Evolutionary conservation across 2,329 filamentous ascomycete genomes (phyloP), one percentile per base, ranked within the genome.

Genomic region (Aspergillus pseudotamarii): DNA sequence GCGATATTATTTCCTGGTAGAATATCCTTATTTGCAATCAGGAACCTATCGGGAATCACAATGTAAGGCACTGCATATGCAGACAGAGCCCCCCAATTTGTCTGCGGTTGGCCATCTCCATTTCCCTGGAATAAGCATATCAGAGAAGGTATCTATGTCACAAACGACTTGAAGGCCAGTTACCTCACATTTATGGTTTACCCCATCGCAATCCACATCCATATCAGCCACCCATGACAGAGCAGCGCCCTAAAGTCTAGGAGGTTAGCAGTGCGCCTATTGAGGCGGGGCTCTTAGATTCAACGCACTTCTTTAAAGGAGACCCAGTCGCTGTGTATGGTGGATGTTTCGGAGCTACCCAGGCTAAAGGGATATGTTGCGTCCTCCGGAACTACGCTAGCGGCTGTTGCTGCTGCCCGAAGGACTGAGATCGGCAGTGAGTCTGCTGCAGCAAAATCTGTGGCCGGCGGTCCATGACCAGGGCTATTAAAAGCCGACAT

Each of bases 151-250:
- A 19, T 4, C 14, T 16, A 8, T 16, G 14, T 6, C 5, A 28
- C 21, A n/a, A 11, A 26, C 6, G 23, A 2, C 6, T 16, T 48
- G 12, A 9, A 12, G 30, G 1, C 0, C 9, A 12, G 58, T 11
- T 57, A 73, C 73, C 57, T 68, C 65, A 63, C 74, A 76, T 11
- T 66, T 61, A 34, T 69, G 68, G 46, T 75, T 66, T 5, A 73
- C 58, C 1, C 74, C 74, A 58, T 76, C 74, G 34, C 74, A 75
- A 59, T 76, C 73, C 1, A 76, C 73, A 57, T 76, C 73, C 74
- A 76, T 76, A 41, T 76, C 73, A 0, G 74, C 73, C 0, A 73
- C 61, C 65, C 66, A 76, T 32, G 71, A 69, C 43, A 71, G 65
- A 11, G 74, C 71, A 1, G 73, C 69, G 3, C 71, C 74, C 73